Evolutionary conservation across 306 rosid species (phyloP), one percentile per base, ranked within the genome.

Genomic region (Prinsepia uniflora): DNA sequence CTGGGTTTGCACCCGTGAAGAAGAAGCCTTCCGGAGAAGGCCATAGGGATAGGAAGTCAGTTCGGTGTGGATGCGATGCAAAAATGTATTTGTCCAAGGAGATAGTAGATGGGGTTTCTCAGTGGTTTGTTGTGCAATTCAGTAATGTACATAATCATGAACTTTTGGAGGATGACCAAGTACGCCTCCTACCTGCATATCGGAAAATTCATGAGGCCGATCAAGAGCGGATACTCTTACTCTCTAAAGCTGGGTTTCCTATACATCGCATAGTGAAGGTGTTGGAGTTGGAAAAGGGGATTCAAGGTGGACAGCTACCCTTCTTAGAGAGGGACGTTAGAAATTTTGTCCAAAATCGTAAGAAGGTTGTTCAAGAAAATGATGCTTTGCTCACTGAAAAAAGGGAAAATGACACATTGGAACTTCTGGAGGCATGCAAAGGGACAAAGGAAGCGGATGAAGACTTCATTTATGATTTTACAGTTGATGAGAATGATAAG

Each of bases 1-100:
- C 99, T 0, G 97, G 99, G 8, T 94, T 90, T 67, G 97, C 97
- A 9, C 99, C 96, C 0, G 72, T 81, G 43, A 94, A 91, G 91
- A 91, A 89, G 82, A 94, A 91, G 80, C 84, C 86, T 10, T 70
- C 78, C 40, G 97, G 96, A 39, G 96, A 94, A 15, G 90, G 89
- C 75, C 97, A 94, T 65, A 87, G 97, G 76, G 99, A 94, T 78
- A 83, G 99, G 68, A 94, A 91, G 79, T 94, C 97, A 0, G 92
- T 91, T 70, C 79, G 97, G 72, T 94, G 99, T 67, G 99, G 97
- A 65, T 94, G 99, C 46, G 97, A 94, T 86, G 96, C 96, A 40
- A 94, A 94, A 75, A 87, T 94, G 99, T 89, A 91, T 74, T 68
- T 94, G 72, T 89, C 96, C 3, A 91, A 91, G 89, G 97, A 94